A percentile compares a stretch with the other conserved stretches of the same genome.
Conservation (phyloP, 495 filamentous ascomycete genomes). For the Articulospora tetracladia region DNA sequence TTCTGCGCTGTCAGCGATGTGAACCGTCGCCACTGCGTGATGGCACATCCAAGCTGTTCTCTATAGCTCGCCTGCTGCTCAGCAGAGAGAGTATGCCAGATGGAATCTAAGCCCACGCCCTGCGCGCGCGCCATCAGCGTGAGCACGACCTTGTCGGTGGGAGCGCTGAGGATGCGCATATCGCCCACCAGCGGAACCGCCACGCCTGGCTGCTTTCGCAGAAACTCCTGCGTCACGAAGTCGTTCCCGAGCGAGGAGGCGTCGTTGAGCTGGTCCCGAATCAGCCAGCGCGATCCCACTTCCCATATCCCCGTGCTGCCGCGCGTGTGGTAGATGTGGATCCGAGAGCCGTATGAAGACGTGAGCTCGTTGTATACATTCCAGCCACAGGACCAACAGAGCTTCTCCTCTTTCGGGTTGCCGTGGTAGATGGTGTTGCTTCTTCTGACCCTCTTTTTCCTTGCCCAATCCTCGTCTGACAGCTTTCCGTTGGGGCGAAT, state of each 20-base stretch:
- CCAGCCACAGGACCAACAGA: conserved; percentile 12
- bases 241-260: conserved; percentile 7
- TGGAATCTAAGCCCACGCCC: conserved; percentile 1
- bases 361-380: not conserved
- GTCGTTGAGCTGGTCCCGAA: conserved; percentile 9
- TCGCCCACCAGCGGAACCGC: conserved; percentile 3
- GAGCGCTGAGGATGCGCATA: conserved; percentile 5
- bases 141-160: conserved; percentile 5
- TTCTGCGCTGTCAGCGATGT: not conserved
- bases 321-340: conserved; percentile 3
- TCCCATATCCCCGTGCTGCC: conserved; percentile 8
- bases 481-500: not conserved
- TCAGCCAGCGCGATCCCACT: conserved; percentile 6
- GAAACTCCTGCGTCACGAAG: conserved; percentile 10
- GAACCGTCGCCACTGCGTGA: conserved; percentile 4
- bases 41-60: not conserved
- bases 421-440: too few relatives aligned
- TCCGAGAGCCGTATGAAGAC: conserved; percentile 3
- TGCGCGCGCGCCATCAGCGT: conserved; percentile 6
- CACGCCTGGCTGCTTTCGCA: conserved; percentile 4
- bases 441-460: too few relatives aligned
- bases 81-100: conserved; percentile 3
- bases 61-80: conserved; percentile 6
- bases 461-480: too few relatives aligned
- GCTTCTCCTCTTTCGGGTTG: not conserved